Percentiles rank a stretch among this genome's conserved stretches.
phyloP scores from a whole-genome alignment of 495 filamentous ascomycete species.

The Talaromyces wortmannii region DNA sequence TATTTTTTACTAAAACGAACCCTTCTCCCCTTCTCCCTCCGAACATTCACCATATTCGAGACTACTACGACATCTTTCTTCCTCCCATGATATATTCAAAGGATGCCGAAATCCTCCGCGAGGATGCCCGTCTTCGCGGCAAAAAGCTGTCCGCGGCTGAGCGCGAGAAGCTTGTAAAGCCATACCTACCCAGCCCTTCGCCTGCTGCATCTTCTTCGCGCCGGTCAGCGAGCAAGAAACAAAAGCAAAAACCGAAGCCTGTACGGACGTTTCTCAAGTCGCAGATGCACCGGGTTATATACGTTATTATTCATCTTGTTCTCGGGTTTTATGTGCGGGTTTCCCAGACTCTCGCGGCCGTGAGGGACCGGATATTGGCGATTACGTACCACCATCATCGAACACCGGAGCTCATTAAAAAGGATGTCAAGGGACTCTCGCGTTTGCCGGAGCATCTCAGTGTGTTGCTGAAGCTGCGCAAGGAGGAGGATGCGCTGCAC shows the following conservation, averaged over 20 bases:
- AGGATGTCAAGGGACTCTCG: conserved; percentile 70
- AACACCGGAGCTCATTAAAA: conserved; percentile 81
- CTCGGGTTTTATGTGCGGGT: conserved; percentile 83
- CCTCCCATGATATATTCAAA: conserved; percentile 44
- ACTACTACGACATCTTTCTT: too few species aligned
- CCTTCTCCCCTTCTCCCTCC: too few species aligned
- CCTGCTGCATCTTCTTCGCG: conserved; percentile 9
- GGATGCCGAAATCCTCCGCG: conserved; percentile 54
- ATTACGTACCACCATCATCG: conserved; percentile 89
- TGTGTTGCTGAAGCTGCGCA: conserved; percentile 71
- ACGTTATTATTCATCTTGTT: conserved; percentile 65
- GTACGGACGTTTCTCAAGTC: conserved; percentile 62
- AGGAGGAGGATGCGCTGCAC: conserved; percentile 63
- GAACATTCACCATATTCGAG: too few species aligned
- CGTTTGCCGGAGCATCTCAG: conserved; percentile 80
- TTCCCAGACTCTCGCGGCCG: conserved; percentile 68
- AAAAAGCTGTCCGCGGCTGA: conserved; percentile 55
- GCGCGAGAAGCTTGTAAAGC: conserved; percentile 64
- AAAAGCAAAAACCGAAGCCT: conserved; percentile 25
- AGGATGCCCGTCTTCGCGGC: conserved; percentile 53
- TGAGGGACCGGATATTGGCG: conserved; percentile 66
- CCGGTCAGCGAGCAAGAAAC: conserved; percentile 8
- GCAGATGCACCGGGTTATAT: conserved; percentile 62
- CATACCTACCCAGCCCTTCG: conserved; percentile 64
- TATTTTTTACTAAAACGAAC: too few species aligned